Conservation (phyloP, 768 basidiomycete genomes). For the Mycena vitilis region DNA sequence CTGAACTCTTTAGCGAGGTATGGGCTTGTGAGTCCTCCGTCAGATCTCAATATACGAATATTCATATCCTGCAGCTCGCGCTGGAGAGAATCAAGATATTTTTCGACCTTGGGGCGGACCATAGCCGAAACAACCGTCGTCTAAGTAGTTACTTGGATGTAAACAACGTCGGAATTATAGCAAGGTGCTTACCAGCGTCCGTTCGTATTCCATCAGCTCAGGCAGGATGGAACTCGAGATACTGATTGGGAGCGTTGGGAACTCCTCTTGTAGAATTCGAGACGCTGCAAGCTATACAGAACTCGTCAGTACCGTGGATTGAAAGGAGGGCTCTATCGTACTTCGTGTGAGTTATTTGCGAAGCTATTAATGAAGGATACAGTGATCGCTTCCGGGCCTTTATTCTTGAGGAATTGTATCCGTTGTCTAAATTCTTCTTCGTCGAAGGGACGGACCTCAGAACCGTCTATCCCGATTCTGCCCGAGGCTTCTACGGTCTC, state of each 20-base stretch:
- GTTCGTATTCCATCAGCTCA: slow-evolving; percentile 44
- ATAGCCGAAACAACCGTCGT: slow-evolving; percentile 45
- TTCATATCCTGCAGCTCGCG: slow-evolving; percentile 36
- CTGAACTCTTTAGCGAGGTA: slow-evolving; percentile 42
- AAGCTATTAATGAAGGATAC: slow-evolving; percentile 45
- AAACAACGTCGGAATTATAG: too few relatives aligned
- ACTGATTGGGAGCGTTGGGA: slow-evolving; percentile 42
- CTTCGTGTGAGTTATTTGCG: slow-evolving; percentile 41
- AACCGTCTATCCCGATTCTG: slow-evolving; percentile 43
- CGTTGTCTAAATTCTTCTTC: slow-evolving; percentile 35
- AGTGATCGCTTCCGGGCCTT: slow-evolving; percentile 39
- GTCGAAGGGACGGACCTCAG: slow-evolving; percentile 42
- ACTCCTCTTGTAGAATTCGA: slow-evolving; percentile 37
- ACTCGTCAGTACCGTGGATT: background rate
- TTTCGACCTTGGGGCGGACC: slow-evolving; percentile 42
- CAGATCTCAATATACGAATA: slow-evolving; percentile 43
- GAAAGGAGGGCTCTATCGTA: slow-evolving; percentile 1
- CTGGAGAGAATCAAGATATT: slow-evolving; percentile 42
- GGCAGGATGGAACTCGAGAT: slow-evolving; percentile 41
- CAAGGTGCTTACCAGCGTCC: slow-evolving; percentile 36
- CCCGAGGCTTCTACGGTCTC: slow-evolving; percentile 46
- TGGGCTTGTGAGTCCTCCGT: slow-evolving; percentile 41
- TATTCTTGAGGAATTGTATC: slow-evolving; percentile 35
- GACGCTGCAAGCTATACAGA: slow-evolving; percentile 30
- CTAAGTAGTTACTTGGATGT: background rate